Conservation (phyloP, 257 asterid species). For the Nicotiana undulata region DNA sequence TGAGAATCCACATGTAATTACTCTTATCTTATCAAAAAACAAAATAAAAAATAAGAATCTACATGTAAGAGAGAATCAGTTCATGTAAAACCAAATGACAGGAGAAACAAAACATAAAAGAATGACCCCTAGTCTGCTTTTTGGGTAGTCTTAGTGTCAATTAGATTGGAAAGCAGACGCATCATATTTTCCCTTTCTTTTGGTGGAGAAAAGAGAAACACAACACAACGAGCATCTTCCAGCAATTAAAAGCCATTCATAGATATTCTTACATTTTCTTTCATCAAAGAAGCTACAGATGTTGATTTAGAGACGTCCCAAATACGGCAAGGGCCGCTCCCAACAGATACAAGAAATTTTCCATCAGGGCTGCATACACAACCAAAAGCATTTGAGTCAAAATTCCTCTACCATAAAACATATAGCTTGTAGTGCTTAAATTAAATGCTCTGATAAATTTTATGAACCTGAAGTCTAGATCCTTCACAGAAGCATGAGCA, state of each 20-base stretch:
- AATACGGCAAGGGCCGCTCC: constrained; percentile 81
- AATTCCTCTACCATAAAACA: neutral
- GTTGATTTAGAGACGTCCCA: constrained; percentile 63
- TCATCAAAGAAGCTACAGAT: constrained; percentile 55
- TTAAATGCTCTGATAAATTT: neutral
- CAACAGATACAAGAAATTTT: constrained; percentile 79
- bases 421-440: neutral
- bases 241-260: neutral
- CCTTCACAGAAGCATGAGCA: constrained; percentile 76
- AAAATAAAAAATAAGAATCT: neutral
- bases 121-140: neutral
- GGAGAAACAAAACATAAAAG: neutral
- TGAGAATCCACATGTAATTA: neutral
- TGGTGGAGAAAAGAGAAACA: neutral
- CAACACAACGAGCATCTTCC: neutral
- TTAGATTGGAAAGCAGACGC: neutral
- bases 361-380: constrained; percentile 70
- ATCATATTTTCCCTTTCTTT: neutral
- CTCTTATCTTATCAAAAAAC: neutral
- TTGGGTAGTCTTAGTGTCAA: neutral
- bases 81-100: neutral
- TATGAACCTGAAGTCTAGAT: constrained; percentile 80
- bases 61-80: neutral
- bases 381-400: constrained; percentile 15
- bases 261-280: constrained; percentile 51